Base-by-base conservation (phyloP, 306 rosid species). In the Vigna mungo region DNA sequence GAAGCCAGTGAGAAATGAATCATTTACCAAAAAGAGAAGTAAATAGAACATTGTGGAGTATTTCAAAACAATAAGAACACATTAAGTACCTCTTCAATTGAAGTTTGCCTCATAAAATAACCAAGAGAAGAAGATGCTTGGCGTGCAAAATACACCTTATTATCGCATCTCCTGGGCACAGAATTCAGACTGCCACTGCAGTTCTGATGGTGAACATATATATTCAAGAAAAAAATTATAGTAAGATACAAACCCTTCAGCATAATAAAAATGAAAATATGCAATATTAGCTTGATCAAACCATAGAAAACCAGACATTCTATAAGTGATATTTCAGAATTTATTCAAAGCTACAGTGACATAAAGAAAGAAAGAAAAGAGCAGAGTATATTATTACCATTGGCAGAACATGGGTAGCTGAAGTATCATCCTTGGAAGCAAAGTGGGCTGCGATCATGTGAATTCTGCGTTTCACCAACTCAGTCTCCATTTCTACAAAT, bases 391-490 rank as follows among this genome's bases (percentile, higher is more conserved):
- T 7, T 37, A 37, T 68, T 87, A 90, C 93, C 95, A 89, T 77
- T 46, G 95, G 93, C 16, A 87, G 88, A 79, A 90, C 52, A 55
- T 81, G 86, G 60, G 81, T 49, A 12, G 87, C n/a, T 41, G 93
- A 84, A 68, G 87, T 72, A 47, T 92, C 97, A 61, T 85, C 91
- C 25, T 7, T 69, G 13, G 88, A 82, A 32, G 84, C 71, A 71
- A 92, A 84, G 85, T 92, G 97, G 0, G 93, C 82, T 7, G 95
- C 78, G 14, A 92, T 80, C 68, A 55, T 67, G 82, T 81, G 82
- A 87, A 92, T 76, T 79, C 97, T 90, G 49, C 97, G 95, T 18
- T 83, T 87, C 52, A 85, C 93, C 32, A 78, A 83, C 36, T 92
- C 88, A 64, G 41, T 73, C 85, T 87, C 95, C 97, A 92, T 92